These are phyloP conservation scores for Simplicillium sp. DNA, from an alignment of 2,329 filamentous ascomycete species.

Conservation along the genomic window DNA sequence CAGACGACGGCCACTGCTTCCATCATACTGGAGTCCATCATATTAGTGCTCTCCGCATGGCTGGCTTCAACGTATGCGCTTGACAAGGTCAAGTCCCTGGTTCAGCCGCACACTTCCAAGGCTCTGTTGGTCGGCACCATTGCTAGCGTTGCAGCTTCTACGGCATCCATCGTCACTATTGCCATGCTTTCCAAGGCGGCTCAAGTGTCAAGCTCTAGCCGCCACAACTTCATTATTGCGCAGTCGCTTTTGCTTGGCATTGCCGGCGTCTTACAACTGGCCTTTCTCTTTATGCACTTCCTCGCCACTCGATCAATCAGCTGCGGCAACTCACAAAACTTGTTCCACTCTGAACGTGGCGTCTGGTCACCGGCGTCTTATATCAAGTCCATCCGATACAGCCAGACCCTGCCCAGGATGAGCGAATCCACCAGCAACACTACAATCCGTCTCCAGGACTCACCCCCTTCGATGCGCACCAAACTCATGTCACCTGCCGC, in stretches of 20 bases:
- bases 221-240: not conserved
- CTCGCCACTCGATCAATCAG: conserved; percentile 16
- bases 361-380: conserved; percentile 13
- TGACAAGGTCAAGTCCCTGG: too few relatives aligned
- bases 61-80: not conserved
- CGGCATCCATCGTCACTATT: too few relatives aligned
- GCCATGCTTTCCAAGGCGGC: conserved; percentile 21
- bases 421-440: conserved; percentile 20
- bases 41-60: conserved; percentile 15
- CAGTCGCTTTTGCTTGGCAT: not conserved
- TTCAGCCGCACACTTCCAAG: too few relatives aligned
- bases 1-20: conserved; percentile 14
- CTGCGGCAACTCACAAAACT: conserved; percentile 10
- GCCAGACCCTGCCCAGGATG: conserved; percentile 28
- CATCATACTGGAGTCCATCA: conserved; percentile 17
- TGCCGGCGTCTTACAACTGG: not conserved
- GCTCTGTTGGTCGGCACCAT: too few relatives aligned
- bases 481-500: conserved; percentile 15
- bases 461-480: conserved; percentile 30
- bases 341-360: conserved; percentile 17
- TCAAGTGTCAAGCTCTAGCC: too few relatives aligned
- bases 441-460: conserved; percentile 27
- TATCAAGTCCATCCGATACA: conserved; percentile 46
- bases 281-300: conserved; percentile 26
- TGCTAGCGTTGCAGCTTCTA: too few relatives aligned